Base-by-base conservation (phyloP, 2,329 filamentous ascomycete species). In the Gnomoniopsis smithogilvyi region DNA sequence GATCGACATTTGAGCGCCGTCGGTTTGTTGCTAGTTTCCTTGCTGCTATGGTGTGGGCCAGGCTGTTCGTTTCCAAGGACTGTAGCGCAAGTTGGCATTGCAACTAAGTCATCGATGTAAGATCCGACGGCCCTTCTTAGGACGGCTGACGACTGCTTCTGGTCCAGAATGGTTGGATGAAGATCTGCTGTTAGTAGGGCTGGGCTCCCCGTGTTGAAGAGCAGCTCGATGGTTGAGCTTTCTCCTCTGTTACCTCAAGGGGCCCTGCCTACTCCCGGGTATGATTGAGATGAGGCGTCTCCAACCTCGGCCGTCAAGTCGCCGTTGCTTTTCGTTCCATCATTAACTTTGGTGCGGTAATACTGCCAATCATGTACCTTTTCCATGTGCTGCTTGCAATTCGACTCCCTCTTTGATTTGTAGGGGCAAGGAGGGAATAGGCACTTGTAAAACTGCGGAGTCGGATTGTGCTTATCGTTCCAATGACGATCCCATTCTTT, bases 381-480 rank as follows among this genome's bases (percentile, higher is more conserved):
- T 78, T 98, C 94, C 93, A 97, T 97, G 76, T 98, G 93, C 75
- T 97, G 94, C 73, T 97, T 97, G 83, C 92, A 96, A 74, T 98
- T 98, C 63, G 90, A 95, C 77, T 96, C 90, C 60, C 93, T 89
- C 81, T 98, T 98, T 11, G 93, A 96, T 69, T 92, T 90, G 78
- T 98, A 98, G 0, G 90, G 87, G 80, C 95, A 98, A 24, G 89
- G 89, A 67, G 86, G 82, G 75, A 84, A 98, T 50, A 86, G 76
- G 76, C 95, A 99, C 76, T 91, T 87, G 74, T 87, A 96, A 78
- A 96, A 87, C 47, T 86, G 81, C 4, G 95, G 93, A 36, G 87
- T 81, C 55, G 84, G 77, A 19, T 91, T 93, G 77, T 99, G 95
- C 78, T 96, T 96, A 79, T 99, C 95, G 73, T 97, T 97, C 74